Percentiles rank a stretch among this genome's conserved stretches.
These are phyloP conservation scores for Boletellus sp. DNA, from an alignment of 1,284 basidiomycete species.

Conservation along the genomic window DNA sequence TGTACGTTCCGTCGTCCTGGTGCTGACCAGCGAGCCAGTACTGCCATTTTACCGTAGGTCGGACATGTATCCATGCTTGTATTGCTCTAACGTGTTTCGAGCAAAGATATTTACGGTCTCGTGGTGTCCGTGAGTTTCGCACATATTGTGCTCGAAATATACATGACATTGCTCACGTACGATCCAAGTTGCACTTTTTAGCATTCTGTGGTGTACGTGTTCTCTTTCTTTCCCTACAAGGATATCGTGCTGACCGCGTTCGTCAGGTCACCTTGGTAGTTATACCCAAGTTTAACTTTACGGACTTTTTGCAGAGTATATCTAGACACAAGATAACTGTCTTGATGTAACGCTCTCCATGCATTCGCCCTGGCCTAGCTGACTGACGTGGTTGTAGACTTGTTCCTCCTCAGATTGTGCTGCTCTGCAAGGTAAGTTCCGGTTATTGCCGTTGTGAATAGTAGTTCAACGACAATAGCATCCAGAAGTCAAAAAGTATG, in stretches of 20 bases:
- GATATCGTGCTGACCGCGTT: neutral
- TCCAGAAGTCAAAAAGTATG: conserved; percentile 62
- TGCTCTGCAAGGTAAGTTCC: conserved; percentile 61
- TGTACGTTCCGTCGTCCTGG: neutral
- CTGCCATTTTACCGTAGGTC: conserved; percentile 38
- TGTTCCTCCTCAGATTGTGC: conserved; percentile 68
- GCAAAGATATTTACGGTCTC: conserved; percentile 68
- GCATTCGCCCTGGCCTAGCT: neutral
- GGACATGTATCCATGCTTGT: neutral
- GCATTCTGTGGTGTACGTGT: conserved; percentile 50
- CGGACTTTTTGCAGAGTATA: conserved; percentile 66
- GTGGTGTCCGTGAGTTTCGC: conserved; percentile 49
- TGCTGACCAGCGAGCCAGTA: conserved; percentile 22
- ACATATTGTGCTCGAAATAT: neutral
- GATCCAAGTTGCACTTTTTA: conserved; percentile 49
- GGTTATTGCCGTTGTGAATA: neutral
- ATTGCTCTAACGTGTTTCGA: conserved; percentile 13
- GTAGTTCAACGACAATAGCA: conserved; percentile 40
- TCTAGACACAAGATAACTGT: conserved; percentile 64
- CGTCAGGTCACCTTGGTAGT: conserved; percentile 62
- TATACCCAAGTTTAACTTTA: conserved; percentile 68
- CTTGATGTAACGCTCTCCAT: conserved; percentile 44
- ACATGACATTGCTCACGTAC: conserved; percentile 9
- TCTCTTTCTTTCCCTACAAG: neutral
- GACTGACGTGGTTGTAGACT: conserved; percentile 38